phyloP scores from a whole-genome alignment of 148 eudicot species.

The Cornus controversa region DNA sequence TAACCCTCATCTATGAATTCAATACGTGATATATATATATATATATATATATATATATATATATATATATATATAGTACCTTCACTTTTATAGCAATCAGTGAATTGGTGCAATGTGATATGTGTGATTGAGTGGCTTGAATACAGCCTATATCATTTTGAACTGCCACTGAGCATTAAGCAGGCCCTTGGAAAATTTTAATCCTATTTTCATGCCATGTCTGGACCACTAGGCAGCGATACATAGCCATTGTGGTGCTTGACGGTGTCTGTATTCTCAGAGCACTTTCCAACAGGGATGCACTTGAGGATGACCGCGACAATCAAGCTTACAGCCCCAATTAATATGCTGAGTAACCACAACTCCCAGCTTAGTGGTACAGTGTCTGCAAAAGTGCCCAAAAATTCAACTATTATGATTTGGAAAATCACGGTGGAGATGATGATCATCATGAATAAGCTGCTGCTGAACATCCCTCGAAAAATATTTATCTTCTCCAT shows the following conservation, averaged over 20 bases:
- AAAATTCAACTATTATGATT: conserved; percentile 61
- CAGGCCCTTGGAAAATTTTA: not conserved
- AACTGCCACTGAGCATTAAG: not conserved
- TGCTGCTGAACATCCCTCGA: conserved; percentile 58
- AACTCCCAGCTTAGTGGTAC: conserved; percentile 51
- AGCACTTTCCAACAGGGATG: conserved; percentile 40
- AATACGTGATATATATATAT: too few relatives aligned
- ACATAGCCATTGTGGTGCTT: conserved; percentile 70
- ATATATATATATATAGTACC: too few relatives aligned
- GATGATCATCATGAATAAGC: conserved; percentile 60
- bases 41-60: too few relatives aligned
- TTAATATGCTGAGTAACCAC: conserved; percentile 52
- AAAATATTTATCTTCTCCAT: conserved; percentile 79
- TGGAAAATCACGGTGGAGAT: conserved; percentile 57
- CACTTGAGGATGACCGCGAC: conserved; percentile 59
- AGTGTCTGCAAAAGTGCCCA: conserved; percentile 70
- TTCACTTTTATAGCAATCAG: too few relatives aligned
- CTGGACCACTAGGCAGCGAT: conserved; percentile 71
- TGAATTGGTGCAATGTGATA: too few relatives aligned
- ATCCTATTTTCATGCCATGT: conserved; percentile 39
- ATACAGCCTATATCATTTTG: too few relatives aligned
- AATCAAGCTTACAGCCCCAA: conserved; percentile 56
- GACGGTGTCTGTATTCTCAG: not conserved
- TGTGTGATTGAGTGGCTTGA: too few relatives aligned
- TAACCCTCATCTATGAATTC: too few relatives aligned